These are phyloP conservation scores for Peltaster fructicola DNA, from an alignment of 2,329 filamentous ascomycete species.

Conservation along the genomic window DNA sequence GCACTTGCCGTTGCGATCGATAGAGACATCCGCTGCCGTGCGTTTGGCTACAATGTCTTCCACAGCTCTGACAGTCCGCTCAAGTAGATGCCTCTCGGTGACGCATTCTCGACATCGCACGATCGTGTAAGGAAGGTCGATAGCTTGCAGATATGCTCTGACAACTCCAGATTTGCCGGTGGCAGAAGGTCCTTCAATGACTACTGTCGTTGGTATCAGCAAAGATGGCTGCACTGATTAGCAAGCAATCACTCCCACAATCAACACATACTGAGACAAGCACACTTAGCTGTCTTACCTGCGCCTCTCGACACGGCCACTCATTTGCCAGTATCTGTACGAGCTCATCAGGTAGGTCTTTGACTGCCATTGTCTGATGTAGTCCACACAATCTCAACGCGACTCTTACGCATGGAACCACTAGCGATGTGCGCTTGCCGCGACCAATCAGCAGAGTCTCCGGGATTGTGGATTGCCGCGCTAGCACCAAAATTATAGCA, in stretches of 20 bases:
- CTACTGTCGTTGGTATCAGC: conserved; percentile 55
- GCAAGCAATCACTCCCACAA: conserved; percentile 1
- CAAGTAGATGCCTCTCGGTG: conserved; percentile 58
- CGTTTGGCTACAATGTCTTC: conserved; percentile 21
- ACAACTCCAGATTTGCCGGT: conserved; percentile 71
- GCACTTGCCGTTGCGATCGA: conserved; percentile 44
- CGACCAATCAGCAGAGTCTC: too few relatives aligned
- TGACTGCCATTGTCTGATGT: conserved; percentile 10
- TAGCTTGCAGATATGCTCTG: conserved; percentile 38
- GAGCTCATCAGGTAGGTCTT: conserved; percentile 14
- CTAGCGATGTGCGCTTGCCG: too few relatives aligned
- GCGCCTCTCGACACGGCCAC: conserved; percentile 24
- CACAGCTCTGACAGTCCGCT: conserved; percentile 44
- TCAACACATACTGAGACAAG: conserved; percentile 25
- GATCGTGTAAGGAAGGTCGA: conserved; percentile 38
- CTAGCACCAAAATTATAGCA: too few relatives aligned
- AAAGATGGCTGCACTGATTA: conserved; percentile 35
- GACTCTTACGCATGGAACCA: too few relatives aligned
- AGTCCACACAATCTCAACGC: too few relatives aligned
- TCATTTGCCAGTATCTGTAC: conserved; percentile 11
- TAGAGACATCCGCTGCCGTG: too few relatives aligned
- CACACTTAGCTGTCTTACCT: conserved; percentile 28
- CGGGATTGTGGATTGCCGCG: too few relatives aligned
- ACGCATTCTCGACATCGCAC: conserved; percentile 61
- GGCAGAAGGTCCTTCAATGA: conserved; percentile 69